Percentiles rank a stretch among this genome's conserved stretches.
These are phyloP conservation scores for Alternaria atra DNA, from an alignment of 2,329 filamentous ascomycete genomes.

Conservation along the genomic window DNA sequence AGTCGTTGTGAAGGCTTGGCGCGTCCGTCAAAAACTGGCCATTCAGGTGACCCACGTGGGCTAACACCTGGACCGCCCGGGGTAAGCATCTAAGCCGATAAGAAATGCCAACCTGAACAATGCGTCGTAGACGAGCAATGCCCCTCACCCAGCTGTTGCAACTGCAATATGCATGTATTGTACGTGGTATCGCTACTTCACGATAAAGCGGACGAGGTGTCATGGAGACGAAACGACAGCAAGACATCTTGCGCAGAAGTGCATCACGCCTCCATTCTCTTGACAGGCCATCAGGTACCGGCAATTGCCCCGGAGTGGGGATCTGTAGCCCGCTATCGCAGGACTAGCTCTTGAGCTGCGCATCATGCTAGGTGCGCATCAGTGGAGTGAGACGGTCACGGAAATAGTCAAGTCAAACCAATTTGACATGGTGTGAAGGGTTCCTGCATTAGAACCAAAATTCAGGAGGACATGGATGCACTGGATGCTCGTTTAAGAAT, in stretches of 20 bases:
- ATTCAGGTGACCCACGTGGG: conserved; percentile 26
- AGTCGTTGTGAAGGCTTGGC: conserved; percentile 29
- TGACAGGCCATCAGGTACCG: neutral
- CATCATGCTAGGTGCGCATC: conserved; percentile 2
- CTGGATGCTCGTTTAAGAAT: neutral
- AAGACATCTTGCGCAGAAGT: neutral
- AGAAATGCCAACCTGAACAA: conserved; percentile 12
- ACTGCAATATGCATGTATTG: neutral
- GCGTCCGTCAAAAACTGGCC: conserved; percentile 23
- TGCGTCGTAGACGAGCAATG: conserved; percentile 9
- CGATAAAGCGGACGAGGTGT: neutral
- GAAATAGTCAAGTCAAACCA: neutral
- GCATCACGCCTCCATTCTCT: neutral
- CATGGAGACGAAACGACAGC: neutral
- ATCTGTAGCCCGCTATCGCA: neutral
- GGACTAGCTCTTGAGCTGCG: neutral
- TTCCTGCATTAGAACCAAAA: conserved; percentile 16
- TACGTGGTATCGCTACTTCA: neutral
- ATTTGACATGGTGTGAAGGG: conserved; percentile 3
- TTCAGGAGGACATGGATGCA: neutral
- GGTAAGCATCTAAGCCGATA: conserved; percentile 10
- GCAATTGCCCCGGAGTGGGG: neutral
- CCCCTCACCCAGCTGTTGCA: neutral
- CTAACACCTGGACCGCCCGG: conserved; percentile 20
- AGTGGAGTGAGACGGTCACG: neutral